A percentile compares a stretch with the other conserved stretches of the same genome.
Conservation (phyloP, 345 rosid species). For the Aquilaria sinensis region DNA sequence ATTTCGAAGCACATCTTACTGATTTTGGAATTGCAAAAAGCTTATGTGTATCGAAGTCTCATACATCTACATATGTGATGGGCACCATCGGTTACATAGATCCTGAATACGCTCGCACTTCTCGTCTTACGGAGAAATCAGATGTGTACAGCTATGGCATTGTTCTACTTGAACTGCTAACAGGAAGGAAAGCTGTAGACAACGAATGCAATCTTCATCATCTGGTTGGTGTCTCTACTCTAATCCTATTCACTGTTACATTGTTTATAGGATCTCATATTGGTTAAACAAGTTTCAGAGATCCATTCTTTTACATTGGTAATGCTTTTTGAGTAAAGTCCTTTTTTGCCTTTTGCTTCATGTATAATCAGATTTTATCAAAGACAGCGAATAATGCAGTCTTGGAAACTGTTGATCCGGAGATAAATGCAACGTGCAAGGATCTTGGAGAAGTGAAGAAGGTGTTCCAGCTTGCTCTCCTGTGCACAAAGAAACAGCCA, state of each 20-base stretch:
- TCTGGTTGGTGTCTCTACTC: constrained; percentile 40
- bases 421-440: constrained; percentile 62
- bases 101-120: constrained; percentile 96
- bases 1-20: constrained; percentile 87
- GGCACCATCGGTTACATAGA: constrained; percentile 98
- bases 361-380: constrained; percentile 52
- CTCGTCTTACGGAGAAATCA: constrained; percentile 86
- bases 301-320: no score
- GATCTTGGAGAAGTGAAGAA: constrained; percentile 85
- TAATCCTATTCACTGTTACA: background rate
- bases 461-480: constrained; percentile 81
- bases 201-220: constrained; percentile 89
- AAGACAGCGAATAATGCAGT: constrained; percentile 79
- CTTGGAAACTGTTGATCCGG: constrained; percentile 83
- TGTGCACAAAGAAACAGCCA: constrained; percentile 80
- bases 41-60: constrained; percentile 66
- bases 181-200: constrained; percentile 89
- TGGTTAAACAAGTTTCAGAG: no score
- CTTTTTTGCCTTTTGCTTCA: background rate
- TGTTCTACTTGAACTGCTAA: constrained; percentile 83
- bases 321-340: background rate
- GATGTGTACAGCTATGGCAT: constrained; percentile 95
- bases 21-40: constrained; percentile 97
- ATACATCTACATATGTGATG: constrained; percentile 82
- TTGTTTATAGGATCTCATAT: background rate